Evolutionary conservation across 1,284 basidiomycete genomes (phyloP).

Genomic region (Irpex sp.): DNA sequence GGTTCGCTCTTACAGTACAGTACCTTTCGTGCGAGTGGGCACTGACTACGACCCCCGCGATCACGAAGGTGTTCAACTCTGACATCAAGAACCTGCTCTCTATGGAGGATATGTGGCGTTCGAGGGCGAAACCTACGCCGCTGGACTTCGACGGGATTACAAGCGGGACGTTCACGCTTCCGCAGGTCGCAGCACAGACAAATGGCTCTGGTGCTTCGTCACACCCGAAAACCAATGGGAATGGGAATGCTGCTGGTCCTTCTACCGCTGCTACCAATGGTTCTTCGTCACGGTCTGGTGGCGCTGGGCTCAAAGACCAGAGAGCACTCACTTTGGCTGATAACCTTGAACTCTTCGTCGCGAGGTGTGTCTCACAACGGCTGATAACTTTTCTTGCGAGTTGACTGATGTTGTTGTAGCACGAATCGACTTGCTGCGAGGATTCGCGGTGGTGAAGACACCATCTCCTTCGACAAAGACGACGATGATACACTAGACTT

Average conservation of each 20-base stretch:
- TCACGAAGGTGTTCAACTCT: slow-evolving; percentile 75
- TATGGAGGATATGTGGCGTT: slow-evolving; percentile 99
- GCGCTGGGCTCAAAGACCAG: slow-evolving; percentile 74
- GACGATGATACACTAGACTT: slow-evolving; percentile 97
- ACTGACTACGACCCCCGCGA: background rate
- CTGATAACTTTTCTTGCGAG: background rate
- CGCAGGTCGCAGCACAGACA: slow-evolving; percentile 18
- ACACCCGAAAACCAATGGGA: slow-evolving; percentile 14
- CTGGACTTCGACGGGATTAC: slow-evolving; percentile 77
- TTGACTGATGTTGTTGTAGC: slow-evolving; percentile 37
- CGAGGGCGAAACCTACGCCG: slow-evolving; percentile 80
- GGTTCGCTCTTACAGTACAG: no score
- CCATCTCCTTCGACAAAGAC: slow-evolving; percentile 95
- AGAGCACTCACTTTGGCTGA: slow-evolving; percentile 72
- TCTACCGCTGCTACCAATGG: slow-evolving; percentile 25
- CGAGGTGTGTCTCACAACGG: slow-evolving; percentile 52
- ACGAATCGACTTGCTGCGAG: slow-evolving; percentile 77
- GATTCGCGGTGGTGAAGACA: slow-evolving; percentile 68
- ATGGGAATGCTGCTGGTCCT: background rate
- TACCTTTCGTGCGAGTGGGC: background rate
- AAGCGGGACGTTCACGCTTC: slow-evolving; percentile 53
- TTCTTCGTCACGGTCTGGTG: slow-evolving; percentile 14
- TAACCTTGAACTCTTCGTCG: slow-evolving; percentile 78
- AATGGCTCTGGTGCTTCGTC: background rate
- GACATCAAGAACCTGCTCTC: slow-evolving; percentile 88